Conservation (phyloP, 805 yeast genomes). For the Zygosaccharomyces bisporus region DNA sequence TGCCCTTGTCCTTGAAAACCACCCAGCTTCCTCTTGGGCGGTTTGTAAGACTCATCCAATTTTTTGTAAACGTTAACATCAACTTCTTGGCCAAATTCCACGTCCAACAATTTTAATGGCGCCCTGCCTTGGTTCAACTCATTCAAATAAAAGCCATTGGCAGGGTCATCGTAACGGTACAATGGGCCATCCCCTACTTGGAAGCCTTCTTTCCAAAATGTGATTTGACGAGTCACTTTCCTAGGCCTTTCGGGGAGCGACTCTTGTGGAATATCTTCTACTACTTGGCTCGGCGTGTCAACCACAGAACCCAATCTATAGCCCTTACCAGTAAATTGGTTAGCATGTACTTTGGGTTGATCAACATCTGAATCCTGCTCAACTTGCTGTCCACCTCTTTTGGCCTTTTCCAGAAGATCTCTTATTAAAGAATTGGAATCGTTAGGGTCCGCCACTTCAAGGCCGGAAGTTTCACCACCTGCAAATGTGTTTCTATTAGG, state of each 20-base stretch:
- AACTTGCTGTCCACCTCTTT: conserved; percentile 54
- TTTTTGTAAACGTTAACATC: conserved; percentile 83
- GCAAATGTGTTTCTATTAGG: conserved; percentile 62
- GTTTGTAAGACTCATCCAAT: conserved; percentile 71
- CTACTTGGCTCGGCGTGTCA: conserved; percentile 33
- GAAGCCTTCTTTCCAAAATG: conserved; percentile 96
- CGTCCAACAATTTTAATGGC: conserved; percentile 77
- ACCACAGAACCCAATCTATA: conserved; percentile 40
- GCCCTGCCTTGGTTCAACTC: conserved; percentile 89
- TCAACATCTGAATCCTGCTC: conserved; percentile 27
- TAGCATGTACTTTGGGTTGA: conserved; percentile 23
- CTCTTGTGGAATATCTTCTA: conserved; percentile 37
- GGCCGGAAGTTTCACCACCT: conserved; percentile 67
- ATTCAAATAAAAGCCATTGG: conserved; percentile 69
- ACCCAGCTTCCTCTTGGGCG: conserved; percentile 59
- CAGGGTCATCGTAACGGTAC: conserved; percentile 86
- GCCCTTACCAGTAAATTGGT: conserved; percentile 41
- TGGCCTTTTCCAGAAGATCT: conserved; percentile 64
- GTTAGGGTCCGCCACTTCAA: conserved; percentile 75
- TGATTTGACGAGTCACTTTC: conserved; percentile 73
- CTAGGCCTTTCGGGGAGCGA: conserved; percentile 31
- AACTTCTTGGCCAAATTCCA: conserved; percentile 86
- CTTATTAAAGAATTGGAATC: conserved; percentile 44
- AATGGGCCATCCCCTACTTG: conserved; percentile 89
- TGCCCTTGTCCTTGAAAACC: conserved; percentile 81